Percentiles rank a stretch among this genome's conserved stretches.
These are phyloP conservation scores for Xerocomellus intermedius DNA, from an alignment of 768 basidiomycete genomes.

Conservation along the genomic window DNA sequence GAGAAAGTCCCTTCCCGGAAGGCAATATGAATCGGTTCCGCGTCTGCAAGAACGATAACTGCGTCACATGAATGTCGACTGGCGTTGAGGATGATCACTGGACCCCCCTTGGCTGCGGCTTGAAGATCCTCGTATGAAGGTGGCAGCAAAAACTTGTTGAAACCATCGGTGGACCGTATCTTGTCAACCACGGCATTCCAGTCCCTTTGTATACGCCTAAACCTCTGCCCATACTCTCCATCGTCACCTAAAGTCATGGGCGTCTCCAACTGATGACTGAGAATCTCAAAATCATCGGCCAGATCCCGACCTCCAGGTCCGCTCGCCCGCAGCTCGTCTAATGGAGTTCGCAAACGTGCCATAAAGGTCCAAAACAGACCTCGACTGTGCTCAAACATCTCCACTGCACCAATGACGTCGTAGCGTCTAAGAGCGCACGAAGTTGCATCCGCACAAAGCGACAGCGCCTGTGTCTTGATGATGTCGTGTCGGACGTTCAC, in stretches of 20 bases:
- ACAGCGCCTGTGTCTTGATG: conserved; percentile 7
- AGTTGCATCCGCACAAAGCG: conserved; percentile 26
- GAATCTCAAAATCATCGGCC: conserved; percentile 19
- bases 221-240: conserved; percentile 13
- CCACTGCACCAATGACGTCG: conserved; percentile 27
- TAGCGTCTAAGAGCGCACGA: conserved; percentile 23
- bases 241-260: conserved; percentile 5
- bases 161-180: conserved; percentile 27
- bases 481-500: conserved; percentile 14
- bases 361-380: conserved; percentile 26
- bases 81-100: conserved; percentile 35
- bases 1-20: conserved; percentile 6
- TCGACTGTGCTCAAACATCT: conserved; percentile 36
- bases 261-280: conserved; percentile 22
- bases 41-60: conserved; percentile 14
- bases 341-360: conserved; percentile 22
- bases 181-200: conserved; percentile 27
- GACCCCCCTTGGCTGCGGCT: conserved; percentile 22
- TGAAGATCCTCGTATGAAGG: conserved; percentile 20
- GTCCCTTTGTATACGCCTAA: conserved; percentile 21
- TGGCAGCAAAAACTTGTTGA: conserved; percentile 20
- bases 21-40: conserved; percentile 10
- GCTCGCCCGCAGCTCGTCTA: conserved; percentile 22
- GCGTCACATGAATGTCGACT: conserved; percentile 21
- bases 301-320: conserved; percentile 7